These are phyloP conservation scores for Geotrichum aggregatum DNA, from an alignment of 1,139 yeast species.

Conservation along the genomic window DNA sequence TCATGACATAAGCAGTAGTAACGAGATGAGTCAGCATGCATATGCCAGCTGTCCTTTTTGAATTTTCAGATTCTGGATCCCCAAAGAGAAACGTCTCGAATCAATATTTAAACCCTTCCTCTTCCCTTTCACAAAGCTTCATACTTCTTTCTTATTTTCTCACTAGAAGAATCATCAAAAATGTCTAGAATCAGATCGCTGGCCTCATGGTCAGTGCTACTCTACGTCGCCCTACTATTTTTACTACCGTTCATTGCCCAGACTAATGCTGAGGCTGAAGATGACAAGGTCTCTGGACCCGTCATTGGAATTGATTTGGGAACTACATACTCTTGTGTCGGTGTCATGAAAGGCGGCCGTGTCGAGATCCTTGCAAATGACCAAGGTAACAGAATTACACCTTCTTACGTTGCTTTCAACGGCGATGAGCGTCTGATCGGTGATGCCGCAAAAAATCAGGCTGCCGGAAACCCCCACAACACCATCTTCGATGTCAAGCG, in stretches of 20 bases:
- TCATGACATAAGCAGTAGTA: neutral
- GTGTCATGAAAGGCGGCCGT: slow-evolving; percentile 76
- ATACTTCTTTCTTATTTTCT: slow-evolving; percentile 7
- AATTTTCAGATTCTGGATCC: slow-evolving; percentile 1
- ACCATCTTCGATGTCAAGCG: slow-evolving; percentile 98
- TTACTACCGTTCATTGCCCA: slow-evolving; percentile 55
- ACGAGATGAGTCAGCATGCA: neutral
- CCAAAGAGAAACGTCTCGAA: neutral
- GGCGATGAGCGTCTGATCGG: slow-evolving; percentile 96
- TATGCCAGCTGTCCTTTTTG: slow-evolving; percentile 21
- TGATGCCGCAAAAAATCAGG: slow-evolving; percentile 98
- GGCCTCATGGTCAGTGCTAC: slow-evolving; percentile 50
- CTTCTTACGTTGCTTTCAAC: slow-evolving; percentile 96
- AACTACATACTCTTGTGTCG: slow-evolving; percentile 87
- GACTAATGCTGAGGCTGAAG: slow-evolving; percentile 45
- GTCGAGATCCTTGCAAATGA: slow-evolving; percentile 93
- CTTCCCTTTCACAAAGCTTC: slow-evolving; percentile 6
- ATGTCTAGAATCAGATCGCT: slow-evolving; percentile 33
- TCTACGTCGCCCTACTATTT: slow-evolving; percentile 56
- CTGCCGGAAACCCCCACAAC: slow-evolving; percentile 94
- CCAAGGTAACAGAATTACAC: slow-evolving; percentile 99
- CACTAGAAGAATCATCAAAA: slow-evolving; percentile 30
- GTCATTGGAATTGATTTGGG: slow-evolving; percentile 81
- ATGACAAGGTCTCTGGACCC: slow-evolving; percentile 56
- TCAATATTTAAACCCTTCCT: slow-evolving; percentile 2